Conservation (phyloP, 257 asterid species). For the Rehmannia glutinosa region DNA sequence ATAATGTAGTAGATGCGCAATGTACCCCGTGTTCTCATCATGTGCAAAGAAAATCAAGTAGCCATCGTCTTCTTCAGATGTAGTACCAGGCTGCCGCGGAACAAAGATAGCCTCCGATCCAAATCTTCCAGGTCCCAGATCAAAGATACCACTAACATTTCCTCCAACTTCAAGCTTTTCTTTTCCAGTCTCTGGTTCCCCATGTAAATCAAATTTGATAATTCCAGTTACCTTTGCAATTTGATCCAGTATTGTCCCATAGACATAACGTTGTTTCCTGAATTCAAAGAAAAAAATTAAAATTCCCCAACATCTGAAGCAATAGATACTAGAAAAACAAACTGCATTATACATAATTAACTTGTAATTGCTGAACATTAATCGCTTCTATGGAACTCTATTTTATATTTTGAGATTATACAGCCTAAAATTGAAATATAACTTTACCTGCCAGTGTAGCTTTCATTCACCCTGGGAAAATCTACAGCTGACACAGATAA, state of each 20-base stretch:
- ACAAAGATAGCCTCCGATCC: constrained; percentile 96
- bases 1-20: not conserved
- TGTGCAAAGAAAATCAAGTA: constrained; percentile 89
- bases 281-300: constrained; percentile 16
- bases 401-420: not conserved
- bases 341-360: too few relatives aligned
- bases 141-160: constrained; percentile 76
- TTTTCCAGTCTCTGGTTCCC: constrained; percentile 72
- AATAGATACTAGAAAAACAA: not conserved
- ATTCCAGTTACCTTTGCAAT: constrained; percentile 87
- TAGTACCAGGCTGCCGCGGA: constrained; percentile 63
- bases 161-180: constrained; percentile 91
- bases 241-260: constrained; percentile 74
- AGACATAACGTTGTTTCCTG: constrained; percentile 91
- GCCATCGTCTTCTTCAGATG: constrained; percentile 94
- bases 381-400: not conserved
- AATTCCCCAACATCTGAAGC: not conserved
- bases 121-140: constrained; percentile 81
- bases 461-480: constrained; percentile 93
- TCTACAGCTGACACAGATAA: constrained; percentile 84
- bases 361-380: too few relatives aligned
- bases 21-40: constrained; percentile 87
- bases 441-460: constrained; percentile 79
- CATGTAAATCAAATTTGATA: constrained; percentile 86
- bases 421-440: constrained; percentile 7